These are phyloP conservation scores for Verticillium longisporum DNA, from an alignment of 2,329 filamentous ascomycete genomes.

Conservation along the genomic window DNA sequence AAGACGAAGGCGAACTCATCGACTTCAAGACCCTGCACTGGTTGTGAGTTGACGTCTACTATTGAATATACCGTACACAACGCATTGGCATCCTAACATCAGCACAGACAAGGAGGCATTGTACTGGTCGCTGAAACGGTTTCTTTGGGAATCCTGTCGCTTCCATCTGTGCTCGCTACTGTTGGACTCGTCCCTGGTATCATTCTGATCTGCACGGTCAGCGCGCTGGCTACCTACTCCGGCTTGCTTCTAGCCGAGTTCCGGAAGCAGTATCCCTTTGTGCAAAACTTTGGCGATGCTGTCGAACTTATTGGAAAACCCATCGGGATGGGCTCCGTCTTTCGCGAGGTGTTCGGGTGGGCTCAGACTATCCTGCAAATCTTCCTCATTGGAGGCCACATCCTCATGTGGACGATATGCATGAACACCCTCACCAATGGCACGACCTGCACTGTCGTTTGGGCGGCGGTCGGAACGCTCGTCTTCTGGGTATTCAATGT, in stretches of 20 bases:
- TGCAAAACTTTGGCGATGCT: constrained; percentile 59
- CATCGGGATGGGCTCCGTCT: constrained; percentile 40
- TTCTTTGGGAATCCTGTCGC: constrained; percentile 53
- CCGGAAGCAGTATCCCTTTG: constrained; percentile 61
- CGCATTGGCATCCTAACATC: not conserved
- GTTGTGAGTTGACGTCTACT: not conserved
- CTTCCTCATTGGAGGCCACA: constrained; percentile 61
- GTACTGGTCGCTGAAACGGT: constrained; percentile 35
- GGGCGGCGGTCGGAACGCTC: constrained; percentile 48
- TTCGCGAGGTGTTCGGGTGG: constrained; percentile 50
- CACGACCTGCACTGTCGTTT: constrained; percentile 55
- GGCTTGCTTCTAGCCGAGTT: constrained; percentile 55
- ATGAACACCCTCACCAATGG: constrained; percentile 56
- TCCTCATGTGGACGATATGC: constrained; percentile 59
- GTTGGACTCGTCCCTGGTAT: constrained; percentile 65
- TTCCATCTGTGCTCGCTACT: constrained; percentile 67
- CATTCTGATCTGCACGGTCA: constrained; percentile 58
- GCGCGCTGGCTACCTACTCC: constrained; percentile 60
- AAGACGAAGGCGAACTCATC: not conserved
- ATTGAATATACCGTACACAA: no score
- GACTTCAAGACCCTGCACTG: not conserved
- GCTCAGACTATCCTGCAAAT: constrained; percentile 55
- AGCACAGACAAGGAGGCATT: constrained; percentile 31
- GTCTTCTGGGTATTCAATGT: constrained; percentile 52
- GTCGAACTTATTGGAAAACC: constrained; percentile 44